Evolutionary conservation across 176 grass and related monocot genomes (phyloP).

Genomic region (Guadua angustifolia): DNA sequence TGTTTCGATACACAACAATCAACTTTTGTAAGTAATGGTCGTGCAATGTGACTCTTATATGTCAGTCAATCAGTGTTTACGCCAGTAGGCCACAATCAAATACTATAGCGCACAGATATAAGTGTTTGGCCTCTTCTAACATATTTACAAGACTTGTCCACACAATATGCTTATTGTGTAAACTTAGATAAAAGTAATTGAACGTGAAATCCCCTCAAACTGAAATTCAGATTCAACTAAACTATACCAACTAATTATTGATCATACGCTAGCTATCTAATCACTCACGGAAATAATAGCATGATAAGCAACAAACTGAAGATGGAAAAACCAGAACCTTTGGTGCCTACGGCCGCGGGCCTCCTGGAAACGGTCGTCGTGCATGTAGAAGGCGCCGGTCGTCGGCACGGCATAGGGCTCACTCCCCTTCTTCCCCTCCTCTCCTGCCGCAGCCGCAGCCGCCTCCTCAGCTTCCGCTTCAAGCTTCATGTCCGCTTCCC

Average conservation of each 20-base stretch:
- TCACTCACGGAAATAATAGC: not conserved
- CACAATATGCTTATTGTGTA: not conserved
- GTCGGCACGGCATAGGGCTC: slow-evolving; percentile 95
- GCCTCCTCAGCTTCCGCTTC: slow-evolving; percentile 27
- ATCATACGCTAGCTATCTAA: not conserved
- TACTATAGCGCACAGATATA: not conserved
- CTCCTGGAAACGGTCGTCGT: slow-evolving; percentile 97
- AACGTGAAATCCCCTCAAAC: not conserved
- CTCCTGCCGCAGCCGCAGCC: slow-evolving; percentile 30
- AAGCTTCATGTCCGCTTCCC: slow-evolving; percentile 24
- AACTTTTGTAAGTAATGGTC: not conserved
- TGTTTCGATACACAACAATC: not conserved
- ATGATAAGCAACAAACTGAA: not conserved
- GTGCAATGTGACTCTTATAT: not conserved
- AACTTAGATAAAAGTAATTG: not conserved
- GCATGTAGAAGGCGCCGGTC: slow-evolving; percentile 96
- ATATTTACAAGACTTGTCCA: not conserved
- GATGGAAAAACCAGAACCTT: slow-evolving; percentile 49
- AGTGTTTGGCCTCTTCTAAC: not conserved
- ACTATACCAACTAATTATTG: not conserved
- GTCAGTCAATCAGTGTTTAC: not conserved
- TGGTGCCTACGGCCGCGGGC: slow-evolving; percentile 60
- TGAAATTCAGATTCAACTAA: slow-evolving; percentile 21
- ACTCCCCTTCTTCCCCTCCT: slow-evolving; percentile 65
- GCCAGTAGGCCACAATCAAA: not conserved